phyloP scores from a whole-genome alignment of 2,329 filamentous ascomycete species.

The Herpotrichia juniperi region DNA sequence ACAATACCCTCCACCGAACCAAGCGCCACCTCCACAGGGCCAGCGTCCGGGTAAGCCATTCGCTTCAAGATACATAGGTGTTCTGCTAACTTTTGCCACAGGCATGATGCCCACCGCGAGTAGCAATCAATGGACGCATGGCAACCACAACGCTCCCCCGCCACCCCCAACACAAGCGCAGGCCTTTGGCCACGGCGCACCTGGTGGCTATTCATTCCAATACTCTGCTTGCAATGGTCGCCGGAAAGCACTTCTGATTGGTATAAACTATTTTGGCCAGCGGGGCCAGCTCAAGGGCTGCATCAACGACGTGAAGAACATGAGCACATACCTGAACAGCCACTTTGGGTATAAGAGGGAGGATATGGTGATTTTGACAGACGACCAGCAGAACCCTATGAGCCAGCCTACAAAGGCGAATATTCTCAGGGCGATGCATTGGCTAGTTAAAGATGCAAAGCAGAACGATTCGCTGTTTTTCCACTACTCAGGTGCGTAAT shows the following conservation, averaged over 20 bases:
- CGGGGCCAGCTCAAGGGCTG: slow-evolving; percentile 88
- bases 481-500: slow-evolving; percentile 82
- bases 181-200: slow-evolving; percentile 70
- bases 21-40: slow-evolving; percentile 21
- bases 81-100: slow-evolving; percentile 44
- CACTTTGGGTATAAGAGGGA: slow-evolving; percentile 92
- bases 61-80: slow-evolving; percentile 1
- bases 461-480: slow-evolving; percentile 97
- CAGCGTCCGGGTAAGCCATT: slow-evolving; percentile 24
- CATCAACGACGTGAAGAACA: slow-evolving; percentile 97
- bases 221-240: slow-evolving; percentile 91
- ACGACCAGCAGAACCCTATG: slow-evolving; percentile 97
- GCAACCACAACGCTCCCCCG: slow-evolving; percentile 65
- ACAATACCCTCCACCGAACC: slow-evolving; percentile 30
- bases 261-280: slow-evolving; percentile 96
- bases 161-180: slow-evolving; percentile 67
- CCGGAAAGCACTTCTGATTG: slow-evolving; percentile 87
- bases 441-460: slow-evolving; percentile 90
- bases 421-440: slow-evolving; percentile 95
- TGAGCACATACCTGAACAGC: slow-evolving; percentile 88
- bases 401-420: slow-evolving; percentile 96
- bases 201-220: slow-evolving; percentile 80
- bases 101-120: slow-evolving; percentile 59
- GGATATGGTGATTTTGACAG: slow-evolving; percentile 96
- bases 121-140: slow-evolving; percentile 51